Conservation (phyloP, 2,329 filamentous ascomycete genomes). For the Myriangium duriaei region DNA sequence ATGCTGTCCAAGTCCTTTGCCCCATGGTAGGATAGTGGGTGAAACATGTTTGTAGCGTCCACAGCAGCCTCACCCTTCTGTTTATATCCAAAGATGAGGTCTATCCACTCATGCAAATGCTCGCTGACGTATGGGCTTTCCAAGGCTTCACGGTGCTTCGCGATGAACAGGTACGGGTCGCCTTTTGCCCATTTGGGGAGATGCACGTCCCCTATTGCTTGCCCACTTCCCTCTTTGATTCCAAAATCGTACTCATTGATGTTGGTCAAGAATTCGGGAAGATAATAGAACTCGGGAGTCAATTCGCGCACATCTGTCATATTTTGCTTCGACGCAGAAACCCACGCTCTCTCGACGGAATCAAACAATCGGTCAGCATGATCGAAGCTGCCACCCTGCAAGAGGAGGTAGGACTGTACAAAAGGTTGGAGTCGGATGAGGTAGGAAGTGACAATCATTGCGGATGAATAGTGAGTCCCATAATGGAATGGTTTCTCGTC, state of each 20-base stretch:
- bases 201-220: constrained; percentile 70
- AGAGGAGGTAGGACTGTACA: constrained; percentile 83
- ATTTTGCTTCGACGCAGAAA: constrained; percentile 75
- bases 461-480: constrained; percentile 95
- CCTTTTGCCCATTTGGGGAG: constrained; percentile 96
- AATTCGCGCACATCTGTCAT: constrained; percentile 91
- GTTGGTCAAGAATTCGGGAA: constrained; percentile 91
- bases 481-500: constrained; percentile 83
- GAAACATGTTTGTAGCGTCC: constrained; percentile 88
- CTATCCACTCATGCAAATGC: constrained; percentile 88
- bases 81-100: constrained; percentile 86
- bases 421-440: constrained; percentile 91
- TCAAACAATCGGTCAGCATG: constrained; percentile 93
- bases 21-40: constrained; percentile 88
- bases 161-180: constrained; percentile 87
- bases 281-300: constrained; percentile 93
- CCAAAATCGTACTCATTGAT: constrained; percentile 93
- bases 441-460: constrained; percentile 97
- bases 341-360: constrained; percentile 82
- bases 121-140: constrained; percentile 88
- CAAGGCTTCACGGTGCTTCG: constrained; percentile 87
- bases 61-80: constrained; percentile 86
- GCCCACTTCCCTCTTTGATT: constrained; percentile 64
- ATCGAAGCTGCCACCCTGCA: constrained; percentile 94
- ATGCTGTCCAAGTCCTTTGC: constrained; percentile 88